Evolutionary conservation across 306 rosid species (phyloP).

Genomic region (Fragaria vesca): DNA sequence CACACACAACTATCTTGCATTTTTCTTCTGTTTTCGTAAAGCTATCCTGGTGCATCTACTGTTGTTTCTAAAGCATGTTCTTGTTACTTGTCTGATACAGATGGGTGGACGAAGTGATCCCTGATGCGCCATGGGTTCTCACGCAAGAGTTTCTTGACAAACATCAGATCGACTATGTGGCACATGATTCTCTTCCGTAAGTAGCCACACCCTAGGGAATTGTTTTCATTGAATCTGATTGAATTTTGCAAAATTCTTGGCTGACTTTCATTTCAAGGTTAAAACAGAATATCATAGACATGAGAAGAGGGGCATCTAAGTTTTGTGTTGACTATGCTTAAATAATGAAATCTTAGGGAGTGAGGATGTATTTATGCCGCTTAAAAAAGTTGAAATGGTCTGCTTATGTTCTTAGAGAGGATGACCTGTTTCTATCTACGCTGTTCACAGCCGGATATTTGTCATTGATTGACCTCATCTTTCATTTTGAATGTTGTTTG

Average conservation of each 20-base stretch:
- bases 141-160: slow-evolving; percentile 72
- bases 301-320: not conserved
- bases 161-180: slow-evolving; percentile 80
- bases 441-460: not conserved
- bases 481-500: not conserved
- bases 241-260: not conserved
- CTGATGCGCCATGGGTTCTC: slow-evolving; percentile 94
- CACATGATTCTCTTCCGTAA: slow-evolving; percentile 99
- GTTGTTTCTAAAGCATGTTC: not conserved
- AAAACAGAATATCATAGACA: not conserved
- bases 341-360: not conserved
- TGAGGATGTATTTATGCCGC: not conserved
- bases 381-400: not conserved
- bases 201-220: slow-evolving; percentile 8
- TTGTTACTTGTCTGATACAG: slow-evolving; percentile 39
- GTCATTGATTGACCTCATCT: not conserved
- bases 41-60: not conserved
- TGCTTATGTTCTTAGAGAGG: not conserved
- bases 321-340: not conserved
- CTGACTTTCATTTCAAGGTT: not conserved
- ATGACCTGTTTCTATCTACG: too few species aligned
- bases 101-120: slow-evolving; percentile 99
- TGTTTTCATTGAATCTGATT: not conserved
- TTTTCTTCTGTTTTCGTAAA: not conserved
- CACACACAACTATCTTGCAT: not conserved